Evolutionary conservation across 2,329 filamentous ascomycete genomes (phyloP).

Genomic region (Cytospora piceae): DNA sequence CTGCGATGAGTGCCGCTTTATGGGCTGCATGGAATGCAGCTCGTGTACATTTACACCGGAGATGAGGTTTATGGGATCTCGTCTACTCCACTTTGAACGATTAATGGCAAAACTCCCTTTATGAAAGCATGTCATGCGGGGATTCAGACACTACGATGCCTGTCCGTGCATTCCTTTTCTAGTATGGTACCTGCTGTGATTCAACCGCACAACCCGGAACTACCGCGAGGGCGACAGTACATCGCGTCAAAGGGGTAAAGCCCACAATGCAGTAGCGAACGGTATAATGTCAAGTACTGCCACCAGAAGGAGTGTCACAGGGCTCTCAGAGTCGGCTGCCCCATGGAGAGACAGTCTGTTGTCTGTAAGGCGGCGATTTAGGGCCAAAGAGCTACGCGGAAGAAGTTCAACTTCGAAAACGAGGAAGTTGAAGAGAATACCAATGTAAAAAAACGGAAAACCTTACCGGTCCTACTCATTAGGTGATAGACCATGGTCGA

Average conservation of each 20-base stretch:
- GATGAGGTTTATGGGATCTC: slow-evolving; percentile 13
- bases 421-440: background rate
- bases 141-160: background rate
- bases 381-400: too few species aligned
- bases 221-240: too few species aligned
- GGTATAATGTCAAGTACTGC: too few species aligned
- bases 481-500: background rate
- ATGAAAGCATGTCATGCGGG: background rate
- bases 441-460: background rate
- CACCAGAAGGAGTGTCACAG: too few species aligned
- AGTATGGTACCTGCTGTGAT: background rate
- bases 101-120: slow-evolving; percentile 17
- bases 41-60: slow-evolving; percentile 24
- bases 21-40: slow-evolving; percentile 10
- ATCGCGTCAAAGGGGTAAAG: too few species aligned
- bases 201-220: background rate
- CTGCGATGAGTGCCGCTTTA: slow-evolving; percentile 11
- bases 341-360: too few species aligned
- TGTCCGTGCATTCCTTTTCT: background rate
- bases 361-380: too few species aligned
- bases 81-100: slow-evolving; percentile 31
- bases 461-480: background rate
- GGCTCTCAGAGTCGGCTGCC: too few species aligned
- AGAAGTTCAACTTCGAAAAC: background rate
- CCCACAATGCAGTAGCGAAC: too few species aligned